A percentile compares a stretch with the other conserved stretches of the same genome.
phyloP scores from a whole-genome alignment of 1,284 basidiomycete genomes.

The Anthracocystis panici-leucophaei region DNA sequence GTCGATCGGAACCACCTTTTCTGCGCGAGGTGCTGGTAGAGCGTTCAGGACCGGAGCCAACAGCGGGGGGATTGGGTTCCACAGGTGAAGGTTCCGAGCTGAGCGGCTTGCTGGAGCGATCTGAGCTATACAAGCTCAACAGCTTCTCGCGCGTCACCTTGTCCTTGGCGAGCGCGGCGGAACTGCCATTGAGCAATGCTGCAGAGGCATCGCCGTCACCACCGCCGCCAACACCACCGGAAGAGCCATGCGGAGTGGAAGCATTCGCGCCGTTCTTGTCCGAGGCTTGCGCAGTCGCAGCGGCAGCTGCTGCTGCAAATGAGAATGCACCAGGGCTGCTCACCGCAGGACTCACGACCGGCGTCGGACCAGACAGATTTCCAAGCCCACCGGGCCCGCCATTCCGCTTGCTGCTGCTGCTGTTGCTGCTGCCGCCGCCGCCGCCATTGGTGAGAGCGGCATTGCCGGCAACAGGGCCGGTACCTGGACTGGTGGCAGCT shows the following conservation, averaged over 20 bases:
- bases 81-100: constrained; percentile 37
- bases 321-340: constrained; percentile 60
- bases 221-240: constrained; percentile 7
- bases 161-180: constrained; percentile 42
- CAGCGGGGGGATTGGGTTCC: constrained; percentile 21
- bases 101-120: constrained; percentile 31
- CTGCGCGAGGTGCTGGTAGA: constrained; percentile 44
- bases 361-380: constrained; percentile 37
- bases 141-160: constrained; percentile 51
- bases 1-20: constrained; percentile 38
- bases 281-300: constrained; percentile 35
- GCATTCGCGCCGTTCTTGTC: constrained; percentile 27
- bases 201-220: constrained; percentile 37
- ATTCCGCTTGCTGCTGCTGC: constrained; percentile 32
- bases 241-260: constrained; percentile 21
- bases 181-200: constrained; percentile 26
- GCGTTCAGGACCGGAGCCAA: constrained; percentile 24
- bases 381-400: constrained; percentile 39
- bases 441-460: constrained; percentile 17
- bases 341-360: constrained; percentile 43
- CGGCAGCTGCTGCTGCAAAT: constrained; percentile 59
- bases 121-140: constrained; percentile 60
- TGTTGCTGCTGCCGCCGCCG: constrained; percentile 17
- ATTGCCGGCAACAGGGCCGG: constrained; percentile 21
- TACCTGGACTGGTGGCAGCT: constrained; percentile 34